Evolutionary conservation across 345 rosid genomes (phyloP).

Genomic region (Boechera retrofracta): DNA sequence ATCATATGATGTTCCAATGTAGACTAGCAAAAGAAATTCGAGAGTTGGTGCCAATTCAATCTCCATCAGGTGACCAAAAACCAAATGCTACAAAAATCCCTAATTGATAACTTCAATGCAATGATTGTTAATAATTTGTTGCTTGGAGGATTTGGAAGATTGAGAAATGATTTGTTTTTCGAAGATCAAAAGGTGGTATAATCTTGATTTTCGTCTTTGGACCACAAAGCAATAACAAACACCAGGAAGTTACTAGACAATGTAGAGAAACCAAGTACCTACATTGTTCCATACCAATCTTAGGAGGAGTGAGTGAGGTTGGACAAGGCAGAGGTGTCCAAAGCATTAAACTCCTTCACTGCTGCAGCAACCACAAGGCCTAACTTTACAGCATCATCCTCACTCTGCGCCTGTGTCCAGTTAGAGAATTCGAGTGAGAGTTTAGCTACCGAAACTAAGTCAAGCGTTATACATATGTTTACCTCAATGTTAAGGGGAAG

Average conservation of each 20-base stretch:
- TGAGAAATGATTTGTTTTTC: not conserved
- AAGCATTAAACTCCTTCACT: conserved; percentile 68
- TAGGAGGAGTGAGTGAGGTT: conserved; percentile 54
- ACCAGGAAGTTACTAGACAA: not conserved
- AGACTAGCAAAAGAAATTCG: too few relatives aligned
- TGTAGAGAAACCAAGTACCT: conserved; percentile 9
- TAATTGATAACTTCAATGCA: not conserved
- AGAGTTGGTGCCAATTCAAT: too few relatives aligned
- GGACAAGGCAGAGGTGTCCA: conserved; percentile 83
- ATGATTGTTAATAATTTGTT: not conserved
- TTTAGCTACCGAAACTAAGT: conserved; percentile 1
- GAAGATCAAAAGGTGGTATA: not conserved
- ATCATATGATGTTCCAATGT: not conserved
- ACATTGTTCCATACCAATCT: conserved; percentile 5
- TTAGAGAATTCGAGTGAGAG: not conserved
- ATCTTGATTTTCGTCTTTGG: not conserved
- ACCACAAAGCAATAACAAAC: not conserved
- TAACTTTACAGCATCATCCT: conserved; percentile 77
- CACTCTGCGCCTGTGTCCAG: conserved; percentile 65
- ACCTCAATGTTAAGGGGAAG: conserved; percentile 99
- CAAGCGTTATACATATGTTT: conserved; percentile 9
- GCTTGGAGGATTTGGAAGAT: too few relatives aligned
- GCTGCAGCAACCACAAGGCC: conserved; percentile 73
- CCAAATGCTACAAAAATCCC: not conserved
- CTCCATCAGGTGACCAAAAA: too few relatives aligned